Percentiles rank a stretch among this genome's conserved stretches.
Conservation (phyloP, 192 early-diverging fungal genomes). For the Phlyctochytrium arcticum region DNA sequence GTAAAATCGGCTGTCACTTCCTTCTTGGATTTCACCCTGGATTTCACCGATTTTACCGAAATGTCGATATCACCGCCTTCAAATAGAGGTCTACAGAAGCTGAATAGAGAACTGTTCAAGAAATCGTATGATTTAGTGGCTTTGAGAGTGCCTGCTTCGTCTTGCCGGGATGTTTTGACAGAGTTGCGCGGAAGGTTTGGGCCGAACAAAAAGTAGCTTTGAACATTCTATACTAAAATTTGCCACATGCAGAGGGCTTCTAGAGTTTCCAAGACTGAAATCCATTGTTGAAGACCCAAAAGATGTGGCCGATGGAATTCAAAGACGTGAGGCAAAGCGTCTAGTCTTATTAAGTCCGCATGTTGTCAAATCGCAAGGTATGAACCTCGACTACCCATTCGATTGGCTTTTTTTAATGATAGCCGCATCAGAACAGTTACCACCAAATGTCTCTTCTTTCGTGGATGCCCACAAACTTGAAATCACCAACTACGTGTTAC, state of each 20-base stretch:
- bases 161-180: constrained; percentile 49
- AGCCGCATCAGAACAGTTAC: constrained; percentile 30
- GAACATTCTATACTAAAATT: constrained; percentile 1
- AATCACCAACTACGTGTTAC: constrained; percentile 50
- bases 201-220: no score
- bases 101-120: constrained; percentile 65
- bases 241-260: background rate
- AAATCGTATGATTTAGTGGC: constrained; percentile 57
- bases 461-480: constrained; percentile 47
- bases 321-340: constrained; percentile 23
- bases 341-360: constrained; percentile 48
- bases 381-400: background rate
- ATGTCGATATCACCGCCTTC: constrained; percentile 46
- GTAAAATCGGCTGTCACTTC: no score
- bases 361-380: constrained; percentile 22
- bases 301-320: background rate
- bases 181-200: constrained; percentile 29
- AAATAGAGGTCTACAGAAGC: constrained; percentile 61
- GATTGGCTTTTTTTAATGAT: background rate
- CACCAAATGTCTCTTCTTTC: constrained; percentile 43
- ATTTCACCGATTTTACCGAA: background rate
- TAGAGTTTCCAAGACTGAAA: constrained; percentile 14
- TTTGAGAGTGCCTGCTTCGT: constrained; percentile 55
- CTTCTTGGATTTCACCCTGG: no score
- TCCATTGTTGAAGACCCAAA: constrained; percentile 17